Evolutionary conservation across 1,284 basidiomycete genomes (phyloP), one percentile per base, ranked within the genome.

Genomic region (Earliella scabrosa): DNA sequence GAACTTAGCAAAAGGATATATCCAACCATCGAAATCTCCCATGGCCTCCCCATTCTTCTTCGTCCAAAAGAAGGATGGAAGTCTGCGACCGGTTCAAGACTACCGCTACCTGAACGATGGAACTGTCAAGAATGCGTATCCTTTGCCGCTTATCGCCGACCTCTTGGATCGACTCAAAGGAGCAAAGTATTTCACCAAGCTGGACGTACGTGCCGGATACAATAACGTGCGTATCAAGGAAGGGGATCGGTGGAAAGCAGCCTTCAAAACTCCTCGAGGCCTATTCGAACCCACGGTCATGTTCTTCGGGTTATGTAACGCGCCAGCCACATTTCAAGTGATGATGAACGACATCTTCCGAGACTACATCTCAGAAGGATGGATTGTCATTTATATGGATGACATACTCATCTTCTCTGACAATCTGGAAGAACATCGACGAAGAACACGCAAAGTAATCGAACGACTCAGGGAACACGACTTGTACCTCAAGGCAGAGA

Each of bases 401-500:
- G 60, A 70, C 46, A 68, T 70, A 20, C 62, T 69, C 26, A 61
- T 69, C 34, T 68, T 63, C 45, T 58, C 60, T 0, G 14, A 51
- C 2, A 53, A 52, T 6, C 23, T 52, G 9, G 54, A 59, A 24
- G 48, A 53, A 52, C 8, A 31, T 52, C 6, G 54, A 59, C 20
- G 48, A 58, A 27, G 62, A 65, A 51, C 34, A 36, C n/a, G 1
- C 8, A 44, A n/a, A 21, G 61, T 43, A 74, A 80, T 2, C 60
- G 23, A 68, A 14, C 44, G 63, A 2, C 66, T 81, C 0, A 40
- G 64, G 0, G 52, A 71, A 9, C 46, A 71, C 3, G 39, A 66
- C 1, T 67, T 79, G 0, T 67, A 57, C 29, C 47, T 69, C 0
- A 74, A 77, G 46, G 45, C 64, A 0, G 61, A 70, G 21, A 79